phyloP scores from a whole-genome alignment of 306 rosid genomes.

The Hippophae rhamnoides region DNA sequence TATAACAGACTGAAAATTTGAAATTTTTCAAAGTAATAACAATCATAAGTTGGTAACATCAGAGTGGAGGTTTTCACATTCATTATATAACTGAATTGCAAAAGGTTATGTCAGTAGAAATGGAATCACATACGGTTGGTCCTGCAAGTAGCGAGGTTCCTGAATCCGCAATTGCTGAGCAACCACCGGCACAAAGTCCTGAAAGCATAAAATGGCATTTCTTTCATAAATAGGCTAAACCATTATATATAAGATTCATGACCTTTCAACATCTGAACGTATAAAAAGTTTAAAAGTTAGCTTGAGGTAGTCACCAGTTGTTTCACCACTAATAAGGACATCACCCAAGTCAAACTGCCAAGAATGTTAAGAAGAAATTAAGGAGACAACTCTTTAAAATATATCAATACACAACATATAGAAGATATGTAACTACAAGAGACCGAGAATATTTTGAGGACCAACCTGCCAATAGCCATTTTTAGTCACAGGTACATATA shows the following conservation, averaged over 20 bases:
- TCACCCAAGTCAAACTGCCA: slow-evolving; percentile 64
- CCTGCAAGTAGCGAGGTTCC: slow-evolving; percentile 82
- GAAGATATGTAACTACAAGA: background rate
- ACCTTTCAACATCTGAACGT: background rate
- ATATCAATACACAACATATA: background rate
- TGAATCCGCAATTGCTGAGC: slow-evolving; percentile 74
- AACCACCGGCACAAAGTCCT: slow-evolving; percentile 64
- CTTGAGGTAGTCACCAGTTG: slow-evolving; percentile 32
- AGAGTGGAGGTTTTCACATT: no score
- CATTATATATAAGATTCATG: background rate
- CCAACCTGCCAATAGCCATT: slow-evolving; percentile 83
- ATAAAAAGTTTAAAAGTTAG: background rate
- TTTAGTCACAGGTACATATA: slow-evolving; percentile 66
- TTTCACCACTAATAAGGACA: slow-evolving; percentile 35
- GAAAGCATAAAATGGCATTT: slow-evolving; percentile 10
- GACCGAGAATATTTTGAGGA: background rate
- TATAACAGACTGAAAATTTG: slow-evolving; percentile 34
- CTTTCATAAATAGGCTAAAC: background rate
- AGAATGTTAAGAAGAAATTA: slow-evolving; percentile 6
- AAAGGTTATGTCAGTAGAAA: background rate
- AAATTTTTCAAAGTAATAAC: no score
- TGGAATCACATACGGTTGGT: slow-evolving; percentile 28
- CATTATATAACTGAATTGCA: no score
- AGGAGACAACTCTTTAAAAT: background rate
- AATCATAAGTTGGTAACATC: no score